A percentile compares a stretch with the other conserved stretches of the same genome.
phyloP scores from a whole-genome alignment of 169 alveolate genomes.

The Eimeria tenella region DNA sequence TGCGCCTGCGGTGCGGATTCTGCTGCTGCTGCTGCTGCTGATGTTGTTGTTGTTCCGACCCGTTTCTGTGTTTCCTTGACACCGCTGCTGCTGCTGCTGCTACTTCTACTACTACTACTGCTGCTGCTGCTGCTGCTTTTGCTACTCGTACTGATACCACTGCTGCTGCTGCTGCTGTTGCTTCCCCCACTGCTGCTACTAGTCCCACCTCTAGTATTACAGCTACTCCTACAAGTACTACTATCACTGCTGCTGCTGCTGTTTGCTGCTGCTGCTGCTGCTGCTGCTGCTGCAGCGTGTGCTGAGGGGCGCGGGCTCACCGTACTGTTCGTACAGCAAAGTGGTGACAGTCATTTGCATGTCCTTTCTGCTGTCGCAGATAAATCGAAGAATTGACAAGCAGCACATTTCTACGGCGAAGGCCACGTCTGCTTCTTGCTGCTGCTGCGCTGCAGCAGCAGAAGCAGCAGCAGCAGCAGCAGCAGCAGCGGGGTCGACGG shows the following conservation, averaged over 20 bases:
- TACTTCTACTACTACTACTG: neutral
- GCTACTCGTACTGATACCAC: no score
- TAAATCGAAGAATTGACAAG: constrained; percentile 9
- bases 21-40: neutral
- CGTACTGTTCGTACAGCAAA: constrained; percentile 40
- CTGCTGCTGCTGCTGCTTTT: no score
- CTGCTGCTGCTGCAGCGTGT: neutral
- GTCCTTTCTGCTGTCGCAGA: constrained; percentile 10
- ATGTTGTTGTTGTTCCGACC: no score
- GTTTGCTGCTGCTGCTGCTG: neutral
- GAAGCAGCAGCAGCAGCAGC: neutral
- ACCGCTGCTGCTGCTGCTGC: neutral
- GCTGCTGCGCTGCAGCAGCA: neutral
- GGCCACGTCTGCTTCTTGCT: neutral
- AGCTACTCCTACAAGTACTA: neutral
- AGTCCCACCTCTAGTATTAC: no score
- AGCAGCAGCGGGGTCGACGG: no score
- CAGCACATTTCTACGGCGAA: constrained; percentile 10
- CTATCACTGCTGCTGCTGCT: neutral
- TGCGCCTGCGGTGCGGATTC: neutral
- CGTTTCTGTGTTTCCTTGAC: no score
- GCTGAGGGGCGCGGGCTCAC: constrained; percentile 5
- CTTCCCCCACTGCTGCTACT: no score
- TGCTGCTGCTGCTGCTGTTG: no score
- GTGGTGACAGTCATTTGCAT: constrained; percentile 30